Base-by-base conservation (phyloP, 106 monocot genomes). In the Alisma plantagoaquatica region DNA sequence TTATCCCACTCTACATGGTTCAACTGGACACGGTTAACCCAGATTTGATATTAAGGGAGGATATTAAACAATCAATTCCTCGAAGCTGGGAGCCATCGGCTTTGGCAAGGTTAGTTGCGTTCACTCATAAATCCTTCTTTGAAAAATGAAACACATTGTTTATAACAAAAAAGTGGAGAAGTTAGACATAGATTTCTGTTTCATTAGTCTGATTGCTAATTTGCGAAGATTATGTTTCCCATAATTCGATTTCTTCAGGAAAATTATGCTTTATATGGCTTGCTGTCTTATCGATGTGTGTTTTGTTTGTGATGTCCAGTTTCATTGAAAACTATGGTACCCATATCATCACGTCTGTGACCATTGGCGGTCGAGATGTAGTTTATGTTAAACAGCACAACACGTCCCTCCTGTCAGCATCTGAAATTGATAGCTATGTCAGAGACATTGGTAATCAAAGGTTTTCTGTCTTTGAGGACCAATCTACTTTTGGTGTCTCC, bases 301-400 rank as follows among this genome's bases (percentile, higher is more conserved):
- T 14, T 38, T 38, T 38, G 35, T 38, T 38, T 38, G 35, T 14
- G 9, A 38, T 38, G 14, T 61, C 29, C 86, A 93, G 93, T 57
- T 93, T 93, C 54, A 93, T 93, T 47, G 87, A 93, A 63, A 93
- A 83, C 54, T 87, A 67, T 68, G 93, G 93, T 3, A 93, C 93
- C 52, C 93, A 87, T 62, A 61, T 93, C 27, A 72, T 93, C 51
- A 87, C 77, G 14, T 93, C 93, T 43, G 77, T 93, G 41, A 93
- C 83, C 35, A 83, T 93, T 67, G 93, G 93, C 44, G 93, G 93
- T 66, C 83, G 82, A 73, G 93, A 93, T 80, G 80, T 80, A 70
- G 80, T 87, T 33, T 93, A 79, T 65, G 65, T 93, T 26, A 93
- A 87, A 55, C 93, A 87, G 42, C 93, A 93, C 27, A 70, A 41